Percentiles rank a stretch among this genome's conserved stretches.
phyloP scores from a whole-genome alignment of 768 basidiomycete genomes.

The Porpolomopsis calyptriformis region DNA sequence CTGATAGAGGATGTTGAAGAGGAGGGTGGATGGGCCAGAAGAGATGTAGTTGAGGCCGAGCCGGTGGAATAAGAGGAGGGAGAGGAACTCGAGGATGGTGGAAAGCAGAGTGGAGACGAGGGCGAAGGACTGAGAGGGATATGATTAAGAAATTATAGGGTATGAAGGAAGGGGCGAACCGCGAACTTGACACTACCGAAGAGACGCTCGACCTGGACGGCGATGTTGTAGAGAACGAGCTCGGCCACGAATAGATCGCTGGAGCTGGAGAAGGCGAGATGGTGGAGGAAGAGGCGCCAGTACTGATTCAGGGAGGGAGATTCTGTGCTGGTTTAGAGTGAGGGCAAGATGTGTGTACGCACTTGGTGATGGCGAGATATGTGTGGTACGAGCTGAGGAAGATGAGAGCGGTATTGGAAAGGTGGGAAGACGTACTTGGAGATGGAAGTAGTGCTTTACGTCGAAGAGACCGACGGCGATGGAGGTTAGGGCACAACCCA shows the following conservation, averaged over 20 bases:
- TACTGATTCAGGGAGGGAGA: slow-evolving; percentile 40
- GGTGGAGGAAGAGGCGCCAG: slow-evolving; percentile 71
- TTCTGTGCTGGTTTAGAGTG: slow-evolving; percentile 24
- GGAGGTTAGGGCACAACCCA: slow-evolving; percentile 60
- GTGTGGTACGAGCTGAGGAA: slow-evolving; percentile 66
- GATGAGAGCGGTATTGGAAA: no score
- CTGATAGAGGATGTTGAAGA: slow-evolving; percentile 79
- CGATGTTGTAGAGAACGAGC: slow-evolving; percentile 61
- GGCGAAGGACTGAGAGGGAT: slow-evolving; percentile 55
- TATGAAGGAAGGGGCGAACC: slow-evolving; percentile 31
- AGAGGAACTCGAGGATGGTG: slow-evolving; percentile 55
- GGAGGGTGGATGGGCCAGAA: slow-evolving; percentile 60
- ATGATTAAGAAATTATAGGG: slow-evolving; percentile 4
- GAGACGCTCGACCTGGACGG: slow-evolving; percentile 65
- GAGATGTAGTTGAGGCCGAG: slow-evolving; percentile 65
- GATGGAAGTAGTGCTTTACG: slow-evolving; percentile 78
- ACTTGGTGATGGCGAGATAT: slow-evolving; percentile 87
- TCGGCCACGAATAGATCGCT: slow-evolving; percentile 75
- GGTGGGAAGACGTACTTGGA: no score
- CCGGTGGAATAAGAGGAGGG: slow-evolving; percentile 54
- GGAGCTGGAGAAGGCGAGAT: slow-evolving; percentile 71
- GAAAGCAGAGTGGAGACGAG: slow-evolving; percentile 55
- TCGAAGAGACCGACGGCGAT: slow-evolving; percentile 70
- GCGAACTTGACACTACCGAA: slow-evolving; percentile 86
- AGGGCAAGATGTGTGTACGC: slow-evolving; percentile 13